These are phyloP conservation scores for Penicillium tannophilum DNA, from an alignment of 495 filamentous ascomycete species.

Conservation along the genomic window DNA sequence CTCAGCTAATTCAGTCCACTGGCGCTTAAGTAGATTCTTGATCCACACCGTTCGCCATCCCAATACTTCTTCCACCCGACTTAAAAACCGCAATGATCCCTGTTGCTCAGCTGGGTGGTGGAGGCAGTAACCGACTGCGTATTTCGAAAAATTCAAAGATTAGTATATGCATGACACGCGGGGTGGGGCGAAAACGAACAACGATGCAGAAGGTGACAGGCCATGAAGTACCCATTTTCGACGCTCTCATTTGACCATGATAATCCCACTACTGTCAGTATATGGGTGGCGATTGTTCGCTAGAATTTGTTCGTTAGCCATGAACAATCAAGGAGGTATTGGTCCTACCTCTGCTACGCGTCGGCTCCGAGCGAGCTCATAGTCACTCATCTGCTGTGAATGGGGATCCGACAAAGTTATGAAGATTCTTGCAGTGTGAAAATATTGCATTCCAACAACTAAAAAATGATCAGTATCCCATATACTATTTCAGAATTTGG, in stretches of 20 bases:
- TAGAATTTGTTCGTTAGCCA: slow-evolving; percentile 3
- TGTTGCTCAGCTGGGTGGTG: slow-evolving; percentile 33
- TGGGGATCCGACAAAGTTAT: slow-evolving; percentile 32
- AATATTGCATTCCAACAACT: slow-evolving; percentile 46
- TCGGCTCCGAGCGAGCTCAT: slow-evolving; percentile 30
- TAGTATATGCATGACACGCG: background rate
- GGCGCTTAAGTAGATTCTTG: slow-evolving; percentile 27
- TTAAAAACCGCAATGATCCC: slow-evolving; percentile 35
- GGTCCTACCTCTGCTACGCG: slow-evolving; percentile 34
- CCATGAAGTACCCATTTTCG: slow-evolving; percentile 44
- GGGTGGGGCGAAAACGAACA: slow-evolving; percentile 26
- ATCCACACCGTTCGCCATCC: slow-evolving; percentile 44
- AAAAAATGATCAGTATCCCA: background rate
- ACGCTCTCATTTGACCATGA: slow-evolving; percentile 44
- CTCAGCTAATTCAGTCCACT: slow-evolving; percentile 34
- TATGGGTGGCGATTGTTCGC: slow-evolving; percentile 36
- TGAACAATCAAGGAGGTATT: background rate
- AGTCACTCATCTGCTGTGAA: slow-evolving; percentile 28
- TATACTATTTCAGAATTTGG: background rate
- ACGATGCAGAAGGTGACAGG: slow-evolving; percentile 40
- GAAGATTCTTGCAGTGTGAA: slow-evolving; percentile 37
- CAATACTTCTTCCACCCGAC: slow-evolving; percentile 30
- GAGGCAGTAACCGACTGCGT: slow-evolving; percentile 38
- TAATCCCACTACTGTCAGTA: slow-evolving; percentile 37
- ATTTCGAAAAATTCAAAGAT: background rate